These are phyloP conservation scores for Ilex aquifolium DNA, from an alignment of 257 asterid genomes.

Conservation along the genomic window DNA sequence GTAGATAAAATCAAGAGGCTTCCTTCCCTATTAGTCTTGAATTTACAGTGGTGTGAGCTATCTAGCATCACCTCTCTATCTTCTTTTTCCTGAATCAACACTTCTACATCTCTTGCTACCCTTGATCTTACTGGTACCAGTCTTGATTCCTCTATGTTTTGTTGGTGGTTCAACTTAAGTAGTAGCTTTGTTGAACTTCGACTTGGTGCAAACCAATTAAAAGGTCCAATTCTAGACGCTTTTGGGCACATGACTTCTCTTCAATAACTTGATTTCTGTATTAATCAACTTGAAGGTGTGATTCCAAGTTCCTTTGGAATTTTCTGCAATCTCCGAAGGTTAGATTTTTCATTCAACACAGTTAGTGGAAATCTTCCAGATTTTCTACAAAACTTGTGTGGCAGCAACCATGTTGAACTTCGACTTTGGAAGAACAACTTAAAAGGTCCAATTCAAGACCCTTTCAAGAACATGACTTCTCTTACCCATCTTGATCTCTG, in stretches of 20 bases:
- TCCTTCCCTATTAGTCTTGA: background rate
- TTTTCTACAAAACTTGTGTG: background rate
- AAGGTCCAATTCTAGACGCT: background rate
- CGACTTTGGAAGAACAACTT: too few relatives aligned
- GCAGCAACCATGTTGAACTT: background rate
- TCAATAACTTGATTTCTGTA: background rate
- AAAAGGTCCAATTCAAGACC: too few relatives aligned
- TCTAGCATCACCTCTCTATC: background rate
- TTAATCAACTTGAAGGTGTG: too few relatives aligned
- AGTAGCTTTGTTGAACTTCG: too few relatives aligned
- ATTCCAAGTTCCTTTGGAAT: too few relatives aligned
- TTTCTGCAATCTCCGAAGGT: background rate
- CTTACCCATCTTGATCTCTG: too few relatives aligned
- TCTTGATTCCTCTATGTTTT: background rate
- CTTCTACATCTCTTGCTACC: background rate
- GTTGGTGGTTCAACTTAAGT: background rate
- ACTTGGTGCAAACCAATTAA: background rate
- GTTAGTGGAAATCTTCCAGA: background rate
- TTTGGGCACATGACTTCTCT: background rate
- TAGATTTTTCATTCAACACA: background rate
- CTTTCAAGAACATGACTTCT: too few relatives aligned
- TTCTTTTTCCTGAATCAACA: too few relatives aligned
- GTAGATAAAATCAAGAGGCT: background rate
- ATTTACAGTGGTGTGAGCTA: background rate
- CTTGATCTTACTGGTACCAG: background rate